Evolutionary conservation across 345 rosid genomes (phyloP), one percentile per base, ranked within the genome.

Genomic region (Eucalyptus erythrocorys): DNA sequence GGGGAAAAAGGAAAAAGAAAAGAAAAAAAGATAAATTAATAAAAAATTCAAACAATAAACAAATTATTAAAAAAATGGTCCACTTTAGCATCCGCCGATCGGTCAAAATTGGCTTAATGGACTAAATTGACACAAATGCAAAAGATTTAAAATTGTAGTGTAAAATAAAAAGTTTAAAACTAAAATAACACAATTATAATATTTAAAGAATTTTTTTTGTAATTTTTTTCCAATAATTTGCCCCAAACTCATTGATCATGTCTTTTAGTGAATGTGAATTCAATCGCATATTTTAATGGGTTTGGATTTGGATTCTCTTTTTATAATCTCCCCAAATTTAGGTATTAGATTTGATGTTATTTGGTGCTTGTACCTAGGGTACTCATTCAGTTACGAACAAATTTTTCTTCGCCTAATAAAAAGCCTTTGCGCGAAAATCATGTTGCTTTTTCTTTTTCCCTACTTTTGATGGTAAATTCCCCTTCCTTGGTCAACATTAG

Each of bases 71-170:
- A 16, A 7, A 51, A 19, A 51, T 19, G 19, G 4, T 51, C 57
- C 24, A 51, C 55, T 3, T 51, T 51, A 51, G 24, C 57, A 51
- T 51, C 0, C 1, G 0, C 1, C 1, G 2, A 51, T 19, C 2
- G 3, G 4, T 51, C 0, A 51, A 51, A 51, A 51, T 51, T 51
- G 1, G 0, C 2, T 0, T 0, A 51, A 51, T 51, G 24, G 10
- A 51, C 0, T 51, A 2, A 51, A 51, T 51, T 51, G 1, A 7
- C 4, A 51, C 10, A 19, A 51, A 51, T 19, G 4, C 2, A 51
- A 51, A 51, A 19, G 2, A 51, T 51, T 51, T 3, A 51, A 24
- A 51, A 51, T 10, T 51, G 10, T 19, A 51, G 4, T 1, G 1
- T 51, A 0, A 51, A 51, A 17, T n/a, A n/a, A 14, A 19, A 7